These are phyloP conservation scores for Coffea eugenioides DNA, from an alignment of 257 asterid species.

Conservation along the genomic window DNA sequence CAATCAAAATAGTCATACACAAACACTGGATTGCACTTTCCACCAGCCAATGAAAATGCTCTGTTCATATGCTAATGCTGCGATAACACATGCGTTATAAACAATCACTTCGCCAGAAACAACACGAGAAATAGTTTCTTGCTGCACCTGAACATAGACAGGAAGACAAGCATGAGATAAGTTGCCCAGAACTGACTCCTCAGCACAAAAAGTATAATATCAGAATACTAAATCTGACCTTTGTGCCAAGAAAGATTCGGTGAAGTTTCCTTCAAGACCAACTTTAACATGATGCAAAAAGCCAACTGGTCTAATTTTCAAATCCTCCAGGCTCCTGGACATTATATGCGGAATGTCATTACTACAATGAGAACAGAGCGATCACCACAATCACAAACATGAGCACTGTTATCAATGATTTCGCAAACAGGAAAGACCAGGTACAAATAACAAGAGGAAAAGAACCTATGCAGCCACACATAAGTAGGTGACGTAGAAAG, in stretches of 20 bases:
- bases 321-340: constrained; percentile 70
- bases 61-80: no score
- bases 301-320: constrained; percentile 67
- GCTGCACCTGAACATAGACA: no score
- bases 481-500: neutral
- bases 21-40: no score
- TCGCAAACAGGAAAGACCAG: neutral
- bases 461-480: neutral
- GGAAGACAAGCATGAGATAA: no score
- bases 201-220: neutral
- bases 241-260: constrained; percentile 73
- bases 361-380: neutral
- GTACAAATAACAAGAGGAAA: neutral
- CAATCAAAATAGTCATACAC: no score
- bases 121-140: neutral
- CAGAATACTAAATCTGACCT: constrained; percentile 25
- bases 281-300: constrained; percentile 63
- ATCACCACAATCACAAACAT: neutral
- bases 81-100: no score
- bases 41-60: no score
- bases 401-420: no score
- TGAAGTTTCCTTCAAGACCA: constrained; percentile 55
- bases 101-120: neutral
- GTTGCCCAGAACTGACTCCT: neutral
- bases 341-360: neutral